phyloP scores from a whole-genome alignment of 164 flowering plant genomes.

The Magnolia kwangsiensis region DNA sequence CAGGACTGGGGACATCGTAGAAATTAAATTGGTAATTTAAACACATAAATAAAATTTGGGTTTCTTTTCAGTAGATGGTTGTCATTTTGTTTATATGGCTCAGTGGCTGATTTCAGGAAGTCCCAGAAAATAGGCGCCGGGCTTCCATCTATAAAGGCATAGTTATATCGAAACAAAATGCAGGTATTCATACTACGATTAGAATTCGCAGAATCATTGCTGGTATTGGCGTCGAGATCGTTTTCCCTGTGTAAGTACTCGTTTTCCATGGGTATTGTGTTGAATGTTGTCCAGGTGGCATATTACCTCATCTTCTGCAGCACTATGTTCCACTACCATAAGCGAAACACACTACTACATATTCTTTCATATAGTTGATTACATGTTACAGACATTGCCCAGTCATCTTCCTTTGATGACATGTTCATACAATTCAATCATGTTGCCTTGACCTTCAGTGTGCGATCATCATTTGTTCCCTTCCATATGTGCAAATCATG shows the following conservation, averaged over 20 bases:
- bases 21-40: conserved; percentile 67
- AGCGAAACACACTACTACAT: too few species aligned
- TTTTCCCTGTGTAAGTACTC: conserved; percentile 84
- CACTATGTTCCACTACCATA: neutral
- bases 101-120: conserved; percentile 54
- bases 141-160: conserved; percentile 78
- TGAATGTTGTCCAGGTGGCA: neutral
- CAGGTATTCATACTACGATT: conserved; percentile 93
- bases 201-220: conserved; percentile 86
- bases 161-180: conserved; percentile 86
- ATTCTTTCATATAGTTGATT: neutral
- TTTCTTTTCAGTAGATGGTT: neutral
- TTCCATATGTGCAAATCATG: neutral
- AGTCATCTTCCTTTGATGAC: neutral
- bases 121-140: conserved; percentile 74
- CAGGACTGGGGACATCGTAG: conserved; percentile 81
- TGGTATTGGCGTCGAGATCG: conserved; percentile 91
- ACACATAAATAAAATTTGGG: neutral
- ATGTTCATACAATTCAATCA: neutral
- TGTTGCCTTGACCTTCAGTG: neutral
- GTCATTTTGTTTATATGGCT: conserved; percentile 12
- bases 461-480: neutral
- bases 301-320: neutral
- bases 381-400: neutral
- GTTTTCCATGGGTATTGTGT: neutral